Base-by-base conservation (phyloP, 176 grass and related monocot genomes). In the Musa schizocarpa region DNA sequence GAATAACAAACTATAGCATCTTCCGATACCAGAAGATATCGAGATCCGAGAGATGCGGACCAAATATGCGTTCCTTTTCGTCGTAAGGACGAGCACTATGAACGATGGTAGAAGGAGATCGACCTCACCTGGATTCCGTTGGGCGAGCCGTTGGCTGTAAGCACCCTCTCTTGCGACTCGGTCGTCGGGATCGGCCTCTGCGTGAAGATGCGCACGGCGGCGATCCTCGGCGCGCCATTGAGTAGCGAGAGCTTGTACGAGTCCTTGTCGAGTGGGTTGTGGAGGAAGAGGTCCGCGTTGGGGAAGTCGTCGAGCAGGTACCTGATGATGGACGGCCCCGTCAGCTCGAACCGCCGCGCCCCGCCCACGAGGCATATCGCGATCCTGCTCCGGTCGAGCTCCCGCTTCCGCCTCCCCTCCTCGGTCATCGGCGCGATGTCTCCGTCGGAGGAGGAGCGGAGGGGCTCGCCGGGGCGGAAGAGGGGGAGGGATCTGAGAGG, bases 301-400 rank as follows among this genome's bases (percentile, higher is more conserved):
- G 55, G 77, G 11, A 52, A 57, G 3, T 48, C 17, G 20, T 65
- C 77, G 74, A 97, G 73, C 9, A 98, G 56, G 75, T 93, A 79
- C 81, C 82, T 75, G 52, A 89, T 69, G 83, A 98, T 91, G 74
- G 94, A 89, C 8, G 90, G 88, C 0, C 94, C 90, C 21, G 94
- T 98, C 50, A 98, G 82, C 84, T 98, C 94, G 77, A 98, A 98
- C 82, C 94, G 82, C 63, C 94, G 84, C 11, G 90, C 94, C 0
- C 88, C 94, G 59, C 94, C 94, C 1, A 98, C 90, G 2, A 98
- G 86, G 74, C 90, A 98, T 11, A 98, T 87, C 50, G 94, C 94
- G 13, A 89, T 73, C 4, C 67, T 21, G 13, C 52, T 68, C 50
- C 76, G 13, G 17, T 78, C 64, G 23, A 14, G n/a, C 51, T 68